A percentile compares a stretch with the other conserved stretches of the same genome.
phyloP scores from a whole-genome alignment of 73 alveolate species.

The Tetrahymena malaccensis region DNA sequence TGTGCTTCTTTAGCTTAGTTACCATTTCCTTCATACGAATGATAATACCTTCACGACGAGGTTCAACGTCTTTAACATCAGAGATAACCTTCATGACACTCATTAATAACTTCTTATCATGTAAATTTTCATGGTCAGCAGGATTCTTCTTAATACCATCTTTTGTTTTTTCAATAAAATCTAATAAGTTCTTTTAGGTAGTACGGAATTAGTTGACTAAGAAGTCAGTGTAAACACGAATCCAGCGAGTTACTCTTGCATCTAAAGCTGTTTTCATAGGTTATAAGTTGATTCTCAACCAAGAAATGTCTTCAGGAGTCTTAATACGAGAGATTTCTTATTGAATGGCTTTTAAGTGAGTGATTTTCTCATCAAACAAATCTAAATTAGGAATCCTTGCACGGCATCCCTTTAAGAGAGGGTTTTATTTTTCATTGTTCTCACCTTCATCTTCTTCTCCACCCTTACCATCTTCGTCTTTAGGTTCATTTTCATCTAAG shows the following conservation, averaged over 20 bases:
- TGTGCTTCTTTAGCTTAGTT: constrained; percentile 68
- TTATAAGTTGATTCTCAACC: constrained; percentile 91
- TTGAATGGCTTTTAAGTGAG: constrained; percentile 77
- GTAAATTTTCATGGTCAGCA: constrained; percentile 62
- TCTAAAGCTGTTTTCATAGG: constrained; percentile 83
- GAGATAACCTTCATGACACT: constrained; percentile 89
- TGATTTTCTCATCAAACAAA: constrained; percentile 87
- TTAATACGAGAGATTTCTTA: constrained; percentile 78
- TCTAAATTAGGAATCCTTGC: constrained; percentile 86
- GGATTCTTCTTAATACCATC: constrained; percentile 84
- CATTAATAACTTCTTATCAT: constrained; percentile 68
- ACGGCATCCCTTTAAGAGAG: constrained; percentile 77
- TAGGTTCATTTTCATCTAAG: constrained; percentile 70
- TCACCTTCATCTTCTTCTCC: constrained; percentile 87
- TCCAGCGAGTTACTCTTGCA: constrained; percentile 79
- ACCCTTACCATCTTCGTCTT: constrained; percentile 56
- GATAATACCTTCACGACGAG: constrained; percentile 62
- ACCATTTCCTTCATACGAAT: constrained; percentile 80
- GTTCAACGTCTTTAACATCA: constrained; percentile 83
- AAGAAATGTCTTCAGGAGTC: constrained; percentile 84
- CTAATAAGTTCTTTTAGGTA: constrained; percentile 70
- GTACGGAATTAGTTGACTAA: constrained; percentile 73
- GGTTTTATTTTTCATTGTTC: constrained; percentile 71
- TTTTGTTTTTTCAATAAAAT: constrained; percentile 86
- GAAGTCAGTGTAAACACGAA: constrained; percentile 84